Base-by-base conservation (phyloP, 768 basidiomycete species). In the Dentipellis fragilis region DNA sequence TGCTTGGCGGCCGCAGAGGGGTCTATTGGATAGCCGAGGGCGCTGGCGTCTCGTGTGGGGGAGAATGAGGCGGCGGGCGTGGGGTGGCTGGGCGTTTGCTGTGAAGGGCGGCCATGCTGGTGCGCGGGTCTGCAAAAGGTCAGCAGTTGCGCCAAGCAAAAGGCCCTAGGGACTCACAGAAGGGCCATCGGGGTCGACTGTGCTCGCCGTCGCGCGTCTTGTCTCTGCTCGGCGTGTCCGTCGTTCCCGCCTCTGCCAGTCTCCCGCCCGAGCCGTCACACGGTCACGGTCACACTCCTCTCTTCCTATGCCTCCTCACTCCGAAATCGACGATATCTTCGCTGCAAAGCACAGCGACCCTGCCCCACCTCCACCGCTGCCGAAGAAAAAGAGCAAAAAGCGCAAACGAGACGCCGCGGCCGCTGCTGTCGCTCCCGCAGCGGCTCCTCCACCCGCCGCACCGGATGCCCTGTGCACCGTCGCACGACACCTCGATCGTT, bases 271-370 rank as follows among this genome's bases (percentile, higher is more conserved):
- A 10, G 2, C 34, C 22, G 40, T 17, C 57, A 49, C n/a, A 29
- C 50, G 14, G 19, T 45, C 19, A 16, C 48, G 48, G 48, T 17
- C 48, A 49, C 48, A 29, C 29, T 29, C 29, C 29, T 29, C 29
- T 29, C 29, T 29, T 29, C 29, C 29, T 29, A 29, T 29, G 29
- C 29, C 29, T 29, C 29, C 29, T 29, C 29, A 78, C 75, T 85
- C 85, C 52, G 89, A 91, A 78, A 92, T 92, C 67, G 89, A 92
- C 76, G 81, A 80, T 63, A 92, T 92, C 64, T 92, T 92, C 68
- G 76, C 87, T 40, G 72, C 74, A 59, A 68, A 66, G 35, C 48
- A 56, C 55, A 57, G 21, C 72, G 22, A 69, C 70, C 51, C 66
- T 29, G 47, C 46, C 17, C 39, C 50, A 22, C 59, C 58, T 12